These are phyloP conservation scores for Postia placenta DNA, from an alignment of 768 basidiomycete species.

Conservation along the genomic window DNA sequence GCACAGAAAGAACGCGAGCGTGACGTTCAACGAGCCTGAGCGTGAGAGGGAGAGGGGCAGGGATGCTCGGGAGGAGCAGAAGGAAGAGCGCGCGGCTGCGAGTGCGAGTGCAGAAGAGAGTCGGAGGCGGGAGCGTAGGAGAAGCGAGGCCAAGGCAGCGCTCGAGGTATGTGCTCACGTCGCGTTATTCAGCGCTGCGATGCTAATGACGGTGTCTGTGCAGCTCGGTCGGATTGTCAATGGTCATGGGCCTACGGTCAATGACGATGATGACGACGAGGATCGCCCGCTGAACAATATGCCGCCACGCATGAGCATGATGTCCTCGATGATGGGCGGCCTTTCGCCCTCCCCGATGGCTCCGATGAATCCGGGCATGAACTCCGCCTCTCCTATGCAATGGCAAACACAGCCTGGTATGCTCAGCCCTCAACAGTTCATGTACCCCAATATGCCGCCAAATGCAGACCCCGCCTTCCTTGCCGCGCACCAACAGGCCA, in stretches of 20 bases:
- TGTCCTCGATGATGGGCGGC: conserved; percentile 25
- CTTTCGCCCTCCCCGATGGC: conserved; percentile 7
- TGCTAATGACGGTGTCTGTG: conserved; percentile 6
- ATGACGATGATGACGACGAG: conserved; percentile 32
- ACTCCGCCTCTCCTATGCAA: conserved; percentile 15
- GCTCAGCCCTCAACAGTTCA: conserved; percentile 28
- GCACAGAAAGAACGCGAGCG: conserved; percentile 53
- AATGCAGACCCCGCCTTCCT: conserved; percentile 53
- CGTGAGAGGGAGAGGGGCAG: conserved; percentile 14
- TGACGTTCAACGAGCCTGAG: conserved; percentile 64
- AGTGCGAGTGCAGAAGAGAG: conserved; percentile 35
- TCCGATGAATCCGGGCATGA: conserved; percentile 24
- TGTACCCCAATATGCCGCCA: conserved; percentile 24
- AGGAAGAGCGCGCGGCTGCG: conserved; percentile 12
- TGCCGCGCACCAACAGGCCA: conserved; percentile 82
- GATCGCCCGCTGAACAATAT: conserved; percentile 26
- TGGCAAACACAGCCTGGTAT: conserved; percentile 20
- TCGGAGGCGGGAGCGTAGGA: conserved; percentile 64
- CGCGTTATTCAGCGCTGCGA: neutral
- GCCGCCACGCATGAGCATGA: conserved; percentile 30
- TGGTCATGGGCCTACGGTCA: conserved; percentile 58
- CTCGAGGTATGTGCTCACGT: conserved; percentile 60
- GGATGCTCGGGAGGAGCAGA: conserved; percentile 20
- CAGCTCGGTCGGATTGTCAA: conserved; percentile 89
- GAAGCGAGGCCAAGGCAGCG: conserved; percentile 80